These are phyloP conservation scores for Kregervanrija fluxuum DNA, from an alignment of 805 yeast species.

Conservation along the genomic window DNA sequence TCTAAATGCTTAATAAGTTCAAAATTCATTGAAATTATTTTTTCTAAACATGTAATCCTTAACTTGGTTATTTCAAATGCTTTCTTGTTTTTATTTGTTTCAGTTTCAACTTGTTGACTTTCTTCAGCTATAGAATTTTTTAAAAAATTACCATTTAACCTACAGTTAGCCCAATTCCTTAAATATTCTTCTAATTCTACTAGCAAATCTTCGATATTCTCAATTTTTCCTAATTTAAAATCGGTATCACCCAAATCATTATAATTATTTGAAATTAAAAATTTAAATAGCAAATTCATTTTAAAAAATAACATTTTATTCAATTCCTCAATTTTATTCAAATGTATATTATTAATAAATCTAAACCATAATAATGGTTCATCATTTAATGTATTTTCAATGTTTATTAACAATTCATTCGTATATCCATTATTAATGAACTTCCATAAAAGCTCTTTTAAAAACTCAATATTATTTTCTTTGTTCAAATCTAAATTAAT, in stretches of 20 bases:
- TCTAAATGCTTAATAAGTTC: constrained; percentile 1
- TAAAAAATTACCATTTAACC: neutral
- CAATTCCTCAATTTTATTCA: neutral
- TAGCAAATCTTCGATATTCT: neutral
- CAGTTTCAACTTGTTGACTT: neutral
- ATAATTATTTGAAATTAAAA: constrained; percentile 11
- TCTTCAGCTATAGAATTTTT: neutral
- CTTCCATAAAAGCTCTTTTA: neutral
- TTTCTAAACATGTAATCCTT: constrained; percentile 16
- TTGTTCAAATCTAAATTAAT: neutral
- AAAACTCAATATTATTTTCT: neutral
- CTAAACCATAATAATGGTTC: constrained; percentile 7
- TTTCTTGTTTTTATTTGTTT: constrained; percentile 1
- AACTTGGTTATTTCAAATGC: constrained; percentile 8
- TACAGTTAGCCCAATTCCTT: neutral
- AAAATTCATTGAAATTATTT: constrained; percentile 12
- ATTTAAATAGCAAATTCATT: constrained; percentile 12
- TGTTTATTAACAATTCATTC: neutral
- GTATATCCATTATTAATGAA: too few species aligned
- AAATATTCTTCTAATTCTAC: neutral
- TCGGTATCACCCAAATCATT: constrained; percentile 1
- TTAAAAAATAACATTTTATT: constrained; percentile 4
- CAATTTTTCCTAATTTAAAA: constrained; percentile 3
- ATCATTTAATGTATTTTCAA: neutral
- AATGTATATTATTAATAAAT: constrained; percentile 6